phyloP scores from a whole-genome alignment of 257 asterid genomes.

The Solanum sparsipilum region DNA sequence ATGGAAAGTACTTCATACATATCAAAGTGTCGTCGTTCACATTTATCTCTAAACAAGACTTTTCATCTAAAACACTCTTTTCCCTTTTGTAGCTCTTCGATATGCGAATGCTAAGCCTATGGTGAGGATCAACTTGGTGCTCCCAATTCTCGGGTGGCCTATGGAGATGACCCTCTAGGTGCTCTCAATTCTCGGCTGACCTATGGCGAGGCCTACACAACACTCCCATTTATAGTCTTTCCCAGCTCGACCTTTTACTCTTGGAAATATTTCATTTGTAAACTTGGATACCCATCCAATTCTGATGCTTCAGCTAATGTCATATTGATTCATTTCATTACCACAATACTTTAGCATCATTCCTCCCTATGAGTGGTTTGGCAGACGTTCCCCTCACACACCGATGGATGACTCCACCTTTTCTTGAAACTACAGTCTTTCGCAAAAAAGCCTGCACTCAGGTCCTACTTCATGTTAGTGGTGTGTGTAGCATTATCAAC shows the following conservation, averaged over 20 bases:
- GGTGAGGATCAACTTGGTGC: neutral
- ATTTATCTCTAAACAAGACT: neutral
- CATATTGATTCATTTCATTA: neutral
- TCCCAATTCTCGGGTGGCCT: neutral
- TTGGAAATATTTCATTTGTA: neutral
- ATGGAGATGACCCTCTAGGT: neutral
- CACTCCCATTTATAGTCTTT: neutral
- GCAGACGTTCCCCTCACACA: neutral
- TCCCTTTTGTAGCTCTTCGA: neutral
- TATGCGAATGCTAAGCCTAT: neutral
- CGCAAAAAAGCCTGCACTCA: accelerated
- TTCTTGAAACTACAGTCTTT: neutral
- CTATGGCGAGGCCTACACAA: neutral
- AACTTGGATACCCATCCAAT: neutral
- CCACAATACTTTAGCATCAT: neutral
- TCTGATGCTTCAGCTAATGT: neutral
- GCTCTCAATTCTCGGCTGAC: neutral
- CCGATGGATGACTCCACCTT: neutral
- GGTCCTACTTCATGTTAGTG: neutral
- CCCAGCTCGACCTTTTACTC: neutral
- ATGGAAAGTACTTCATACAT: neutral
- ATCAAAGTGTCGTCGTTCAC: neutral
- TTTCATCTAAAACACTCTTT: accelerated
- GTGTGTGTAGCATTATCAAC: neutral
- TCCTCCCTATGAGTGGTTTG: neutral